Percentiles rank a stretch among this genome's conserved stretches.
Evolutionary conservation across 768 basidiomycete genomes (phyloP).

Genomic region (Phlegmacium glaucopus): DNA sequence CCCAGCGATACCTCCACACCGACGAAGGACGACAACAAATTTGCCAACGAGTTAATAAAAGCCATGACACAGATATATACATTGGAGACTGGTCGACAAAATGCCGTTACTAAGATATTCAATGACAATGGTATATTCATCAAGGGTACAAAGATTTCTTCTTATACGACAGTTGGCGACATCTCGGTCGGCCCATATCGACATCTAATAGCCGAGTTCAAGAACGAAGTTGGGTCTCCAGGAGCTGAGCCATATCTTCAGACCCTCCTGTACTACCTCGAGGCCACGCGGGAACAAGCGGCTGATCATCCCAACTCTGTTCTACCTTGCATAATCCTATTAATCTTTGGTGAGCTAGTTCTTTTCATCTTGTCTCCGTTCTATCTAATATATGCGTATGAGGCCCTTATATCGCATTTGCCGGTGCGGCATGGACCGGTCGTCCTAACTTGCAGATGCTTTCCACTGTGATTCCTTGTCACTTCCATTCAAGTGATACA

Average conservation of each 20-base stretch:
- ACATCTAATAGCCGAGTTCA: conserved; percentile 2
- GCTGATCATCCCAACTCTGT: neutral
- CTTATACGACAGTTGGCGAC: too few relatives aligned
- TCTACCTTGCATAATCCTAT: conserved; percentile 5
- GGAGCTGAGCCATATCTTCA: conserved; percentile 5
- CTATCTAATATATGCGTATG: neutral
- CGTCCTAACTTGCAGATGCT: conserved; percentile 15
- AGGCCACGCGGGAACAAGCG: conserved; percentile 1
- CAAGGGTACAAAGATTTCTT: too few relatives aligned
- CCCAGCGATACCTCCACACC: too few relatives aligned
- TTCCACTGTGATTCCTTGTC: conserved; percentile 14
- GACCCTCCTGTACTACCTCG: conserved; percentile 1
- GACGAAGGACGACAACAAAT: too few relatives aligned
- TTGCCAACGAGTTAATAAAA: too few relatives aligned
- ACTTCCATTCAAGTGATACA: conserved; percentile 13
- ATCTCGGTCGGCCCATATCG: too few relatives aligned
- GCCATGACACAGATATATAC: too few relatives aligned
- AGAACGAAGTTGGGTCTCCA: conserved; percentile 7
- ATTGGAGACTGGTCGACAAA: too few relatives aligned
- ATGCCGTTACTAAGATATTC: too few relatives aligned
- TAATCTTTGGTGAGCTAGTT: conserved; percentile 1
- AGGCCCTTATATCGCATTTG: conserved; percentile 22
- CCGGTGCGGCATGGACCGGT: conserved; percentile 18
- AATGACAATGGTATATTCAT: too few relatives aligned
- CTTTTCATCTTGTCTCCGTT: neutral